These are phyloP conservation scores for Escallonia rubra DNA, from an alignment of 129 eudicot genomes.

Conservation along the genomic window DNA sequence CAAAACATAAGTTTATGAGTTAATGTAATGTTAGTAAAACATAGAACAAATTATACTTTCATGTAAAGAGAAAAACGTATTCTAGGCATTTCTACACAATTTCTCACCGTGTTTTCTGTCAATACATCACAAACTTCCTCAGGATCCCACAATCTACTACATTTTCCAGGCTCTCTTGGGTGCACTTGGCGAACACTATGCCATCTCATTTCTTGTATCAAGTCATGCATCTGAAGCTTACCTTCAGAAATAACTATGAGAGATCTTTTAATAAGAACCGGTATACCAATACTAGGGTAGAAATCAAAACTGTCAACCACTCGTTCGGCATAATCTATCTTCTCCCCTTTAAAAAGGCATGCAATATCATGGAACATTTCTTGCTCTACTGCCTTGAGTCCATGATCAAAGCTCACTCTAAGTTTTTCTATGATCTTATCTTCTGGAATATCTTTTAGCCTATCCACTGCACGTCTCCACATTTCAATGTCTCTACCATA, in stretches of 20 bases:
- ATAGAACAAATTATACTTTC: not conserved
- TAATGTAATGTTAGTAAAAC: not conserved
- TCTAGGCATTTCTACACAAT: too few species aligned
- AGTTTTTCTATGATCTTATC: slow-evolving; percentile 11
- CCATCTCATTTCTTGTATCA: slow-evolving; percentile 18
- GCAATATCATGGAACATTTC: slow-evolving; percentile 25
- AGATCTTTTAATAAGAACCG: not conserved
- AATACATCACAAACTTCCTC: not conserved
- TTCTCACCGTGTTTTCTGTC: slow-evolving; percentile 3
- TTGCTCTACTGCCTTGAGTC: not conserved
- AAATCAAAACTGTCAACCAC: slow-evolving; percentile 6
- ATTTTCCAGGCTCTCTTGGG: not conserved
- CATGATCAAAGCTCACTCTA: slow-evolving; percentile 11
- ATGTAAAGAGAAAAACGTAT: too few species aligned
- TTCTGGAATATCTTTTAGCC: not conserved
- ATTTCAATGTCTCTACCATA: not conserved
- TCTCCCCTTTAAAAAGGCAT: slow-evolving; percentile 15
- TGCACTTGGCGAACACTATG: slow-evolving; percentile 1
- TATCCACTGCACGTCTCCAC: slow-evolving; percentile 9
- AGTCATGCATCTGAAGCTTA: slow-evolving; percentile 9
- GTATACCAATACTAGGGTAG: not conserved
- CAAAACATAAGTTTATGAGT: not conserved
- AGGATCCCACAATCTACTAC: slow-evolving; percentile 2
- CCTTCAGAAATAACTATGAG: not conserved
- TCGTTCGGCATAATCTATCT: not conserved